A percentile compares a stretch with the other conserved stretches of the same genome.
Evolutionary conservation across 768 basidiomycete genomes (phyloP).

Genomic region (Lactarius indigo): DNA sequence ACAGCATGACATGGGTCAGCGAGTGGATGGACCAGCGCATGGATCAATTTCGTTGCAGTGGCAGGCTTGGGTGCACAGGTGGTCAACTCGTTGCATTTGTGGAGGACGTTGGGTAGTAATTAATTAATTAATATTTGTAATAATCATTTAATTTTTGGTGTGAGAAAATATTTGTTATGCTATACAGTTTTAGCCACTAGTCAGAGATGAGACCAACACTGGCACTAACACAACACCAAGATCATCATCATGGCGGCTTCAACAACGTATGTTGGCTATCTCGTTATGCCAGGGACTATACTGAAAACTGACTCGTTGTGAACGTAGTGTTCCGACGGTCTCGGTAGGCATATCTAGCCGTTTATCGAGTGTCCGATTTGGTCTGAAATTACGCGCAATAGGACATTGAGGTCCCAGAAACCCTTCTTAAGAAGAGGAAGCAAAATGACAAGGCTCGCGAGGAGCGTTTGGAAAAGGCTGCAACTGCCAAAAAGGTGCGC

Average conservation of each 20-base stretch:
- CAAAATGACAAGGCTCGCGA: conserved; percentile 95
- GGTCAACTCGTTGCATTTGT: conserved; percentile 62
- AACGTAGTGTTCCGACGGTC: neutral
- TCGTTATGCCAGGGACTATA: conserved; percentile 1
- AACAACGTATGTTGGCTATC: conserved; percentile 44
- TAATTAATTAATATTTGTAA: neutral
- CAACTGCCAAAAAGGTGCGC: conserved; percentile 85
- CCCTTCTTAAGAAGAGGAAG: conserved; percentile 99
- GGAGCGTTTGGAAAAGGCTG: conserved; percentile 82
- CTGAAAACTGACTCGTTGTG: neutral
- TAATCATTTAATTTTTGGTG: neutral
- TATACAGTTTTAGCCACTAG: conserved; percentile 43
- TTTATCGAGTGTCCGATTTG: conserved; percentile 1
- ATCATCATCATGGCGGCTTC: conserved; percentile 50
- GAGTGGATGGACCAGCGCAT: conserved; percentile 26
- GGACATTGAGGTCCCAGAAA: conserved; percentile 98
- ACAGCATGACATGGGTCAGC: conserved; percentile 29
- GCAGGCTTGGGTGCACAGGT: conserved; percentile 64
- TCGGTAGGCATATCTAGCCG: conserved; percentile 7
- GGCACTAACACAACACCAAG: conserved; percentile 32
- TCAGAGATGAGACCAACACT: conserved; percentile 27
- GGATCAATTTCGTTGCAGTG: conserved; percentile 40
- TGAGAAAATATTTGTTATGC: conserved; percentile 34
- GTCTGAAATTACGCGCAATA: conserved; percentile 32
- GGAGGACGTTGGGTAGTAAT: conserved; percentile 55